Evolutionary conservation across 441 rosid genomes (phyloP).

Genomic region (Adansonia gregorii): DNA sequence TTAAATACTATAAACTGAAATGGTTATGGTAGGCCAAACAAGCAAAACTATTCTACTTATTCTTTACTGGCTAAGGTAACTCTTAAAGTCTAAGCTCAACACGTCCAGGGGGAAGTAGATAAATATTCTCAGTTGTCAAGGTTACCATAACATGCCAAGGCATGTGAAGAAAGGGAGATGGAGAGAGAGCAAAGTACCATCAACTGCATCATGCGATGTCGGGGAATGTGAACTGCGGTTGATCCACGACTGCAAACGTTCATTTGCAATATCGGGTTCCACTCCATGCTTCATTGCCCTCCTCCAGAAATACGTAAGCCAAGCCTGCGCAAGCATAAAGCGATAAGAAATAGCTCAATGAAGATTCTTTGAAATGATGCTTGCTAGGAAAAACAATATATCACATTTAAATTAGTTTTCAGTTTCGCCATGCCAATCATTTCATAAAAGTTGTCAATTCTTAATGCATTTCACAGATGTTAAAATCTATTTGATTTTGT

Average conservation of each 20-base stretch:
- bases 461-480: background rate
- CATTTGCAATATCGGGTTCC: conserved; percentile 77
- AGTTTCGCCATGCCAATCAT: background rate
- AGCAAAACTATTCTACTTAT: background rate
- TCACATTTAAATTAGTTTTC: background rate
- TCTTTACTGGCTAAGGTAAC: background rate
- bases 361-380: background rate
- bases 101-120: background rate
- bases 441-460: background rate
- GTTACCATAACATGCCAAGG: background rate
- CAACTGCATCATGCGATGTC: conserved; percentile 72
- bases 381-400: background rate
- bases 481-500: background rate
- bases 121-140: background rate
- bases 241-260: conserved; percentile 61
- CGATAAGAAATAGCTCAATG: background rate
- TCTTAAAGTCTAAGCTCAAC: background rate
- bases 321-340: conserved; percentile 46
- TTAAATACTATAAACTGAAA: background rate
- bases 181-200: conserved; percentile 53
- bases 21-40: background rate
- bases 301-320: conserved; percentile 72
- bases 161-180: background rate
- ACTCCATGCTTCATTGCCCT: conserved; percentile 68
- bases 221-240: conserved; percentile 46